Evolutionary conservation across 495 filamentous ascomycete species (phyloP).

Genomic region (Hypoxylon lenormandii): DNA sequence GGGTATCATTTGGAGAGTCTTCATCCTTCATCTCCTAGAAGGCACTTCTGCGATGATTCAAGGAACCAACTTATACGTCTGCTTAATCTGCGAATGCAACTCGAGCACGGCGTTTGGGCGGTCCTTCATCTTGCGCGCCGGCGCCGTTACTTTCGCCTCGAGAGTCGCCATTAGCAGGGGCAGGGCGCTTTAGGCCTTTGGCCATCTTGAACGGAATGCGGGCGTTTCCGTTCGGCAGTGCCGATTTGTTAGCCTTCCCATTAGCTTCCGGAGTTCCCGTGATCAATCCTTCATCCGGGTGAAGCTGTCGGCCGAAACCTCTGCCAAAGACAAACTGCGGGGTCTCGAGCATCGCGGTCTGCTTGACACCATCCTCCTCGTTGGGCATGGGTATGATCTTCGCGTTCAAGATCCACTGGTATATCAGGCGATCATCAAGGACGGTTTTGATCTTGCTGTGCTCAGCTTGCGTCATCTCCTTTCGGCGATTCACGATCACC

Average conservation of each 20-base stretch:
- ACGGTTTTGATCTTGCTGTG: constrained; percentile 74
- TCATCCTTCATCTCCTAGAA: no score
- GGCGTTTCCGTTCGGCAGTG: neutral
- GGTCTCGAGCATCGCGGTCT: constrained; percentile 67
- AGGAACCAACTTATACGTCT: neutral
- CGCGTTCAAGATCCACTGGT: constrained; percentile 80
- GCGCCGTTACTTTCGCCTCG: neutral
- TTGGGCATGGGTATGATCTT: constrained; percentile 70
- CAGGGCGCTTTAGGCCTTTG: constrained; percentile 34
- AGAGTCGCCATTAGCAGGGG: neutral
- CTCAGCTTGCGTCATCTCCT: constrained; percentile 82
- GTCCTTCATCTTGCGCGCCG: neutral
- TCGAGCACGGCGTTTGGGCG: constrained; percentile 17
- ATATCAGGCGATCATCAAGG: constrained; percentile 81
- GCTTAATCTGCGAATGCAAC: constrained; percentile 29
- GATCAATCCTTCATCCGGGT: constrained; percentile 56
- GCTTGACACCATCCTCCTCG: constrained; percentile 60
- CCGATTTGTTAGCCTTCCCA: neutral
- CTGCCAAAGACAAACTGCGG: constrained; percentile 72
- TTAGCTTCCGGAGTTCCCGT: constrained; percentile 41
- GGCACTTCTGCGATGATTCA: neutral
- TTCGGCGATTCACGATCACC: constrained; percentile 77
- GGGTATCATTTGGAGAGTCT: neutral
- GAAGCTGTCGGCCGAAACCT: constrained; percentile 50
- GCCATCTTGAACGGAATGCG: constrained; percentile 11